These are phyloP conservation scores for Apiotrichum gracile DNA, from an alignment of 1,284 basidiomycete species.

Conservation along the genomic window DNA sequence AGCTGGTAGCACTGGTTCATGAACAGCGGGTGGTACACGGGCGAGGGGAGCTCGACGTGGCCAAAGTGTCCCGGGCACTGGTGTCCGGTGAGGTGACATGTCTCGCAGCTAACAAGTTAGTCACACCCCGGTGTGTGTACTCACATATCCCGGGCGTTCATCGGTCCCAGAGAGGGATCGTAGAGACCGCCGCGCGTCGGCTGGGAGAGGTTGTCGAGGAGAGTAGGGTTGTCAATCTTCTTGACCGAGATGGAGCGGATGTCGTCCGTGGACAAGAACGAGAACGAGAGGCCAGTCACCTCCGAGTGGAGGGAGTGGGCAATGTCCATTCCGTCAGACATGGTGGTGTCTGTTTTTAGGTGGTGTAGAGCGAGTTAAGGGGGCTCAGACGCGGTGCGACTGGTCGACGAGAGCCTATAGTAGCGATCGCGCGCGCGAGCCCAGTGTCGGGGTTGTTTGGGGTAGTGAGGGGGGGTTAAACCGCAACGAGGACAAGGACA, in stretches of 20 bases:
- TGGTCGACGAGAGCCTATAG: background rate
- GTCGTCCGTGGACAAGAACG: constrained; percentile 87
- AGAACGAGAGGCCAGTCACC: constrained; percentile 84
- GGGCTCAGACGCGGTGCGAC: constrained; percentile 14
- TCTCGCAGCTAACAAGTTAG: constrained; percentile 66
- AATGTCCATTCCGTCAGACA: constrained; percentile 69
- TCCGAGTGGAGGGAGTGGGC: constrained; percentile 79
- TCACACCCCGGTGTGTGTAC: constrained; percentile 38
- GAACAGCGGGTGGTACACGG: constrained; percentile 95
- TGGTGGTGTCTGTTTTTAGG: background rate
- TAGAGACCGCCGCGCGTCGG: constrained; percentile 92
- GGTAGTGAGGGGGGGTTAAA: constrained; percentile 1
- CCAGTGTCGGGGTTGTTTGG: background rate
- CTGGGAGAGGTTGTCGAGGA: constrained; percentile 88
- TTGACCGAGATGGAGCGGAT: constrained; percentile 91
- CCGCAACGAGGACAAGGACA: background rate
- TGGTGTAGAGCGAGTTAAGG: background rate
- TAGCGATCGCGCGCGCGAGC: constrained; percentile 6
- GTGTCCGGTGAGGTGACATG: constrained; percentile 86
- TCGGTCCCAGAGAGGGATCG: constrained; percentile 90
- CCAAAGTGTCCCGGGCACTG: constrained; percentile 98
- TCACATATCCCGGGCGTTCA: constrained; percentile 78
- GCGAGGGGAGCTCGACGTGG: constrained; percentile 94
- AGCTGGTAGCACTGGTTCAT: constrained; percentile 88
- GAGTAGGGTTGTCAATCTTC: constrained; percentile 87